Conservation (phyloP, 2,329 filamentous ascomycete genomes). For the Fusarium acutatum region DNA sequence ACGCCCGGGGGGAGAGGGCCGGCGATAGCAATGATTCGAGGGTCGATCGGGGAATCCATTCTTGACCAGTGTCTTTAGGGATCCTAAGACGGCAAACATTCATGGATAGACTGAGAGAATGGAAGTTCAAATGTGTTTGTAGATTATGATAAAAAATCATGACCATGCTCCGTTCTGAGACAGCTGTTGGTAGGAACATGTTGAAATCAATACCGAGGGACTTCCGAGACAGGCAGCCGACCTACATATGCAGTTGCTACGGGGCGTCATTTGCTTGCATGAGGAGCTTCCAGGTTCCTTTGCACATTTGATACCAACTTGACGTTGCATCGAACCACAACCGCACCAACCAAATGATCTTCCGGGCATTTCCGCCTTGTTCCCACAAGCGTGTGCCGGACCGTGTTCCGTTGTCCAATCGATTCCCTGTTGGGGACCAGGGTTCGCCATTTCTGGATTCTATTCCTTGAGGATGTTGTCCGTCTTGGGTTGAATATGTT, state of each 20-base stretch:
- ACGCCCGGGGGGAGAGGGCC: background rate
- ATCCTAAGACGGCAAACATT: accelerated
- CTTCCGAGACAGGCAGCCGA: background rate
- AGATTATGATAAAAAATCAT: background rate
- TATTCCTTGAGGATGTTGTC: background rate
- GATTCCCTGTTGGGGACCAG: background rate
- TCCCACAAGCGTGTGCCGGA: background rate
- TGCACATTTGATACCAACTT: background rate
- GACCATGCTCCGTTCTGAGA: background rate
- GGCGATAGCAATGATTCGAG: background rate
- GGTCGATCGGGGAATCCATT: background rate
- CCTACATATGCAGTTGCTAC: background rate
- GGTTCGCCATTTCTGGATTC: background rate
- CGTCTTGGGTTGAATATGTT: background rate
- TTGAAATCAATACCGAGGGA: background rate
- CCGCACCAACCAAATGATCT: background rate
- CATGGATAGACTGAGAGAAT: no score
- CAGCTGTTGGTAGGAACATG: background rate
- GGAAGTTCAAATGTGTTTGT: background rate
- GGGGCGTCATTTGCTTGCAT: background rate
- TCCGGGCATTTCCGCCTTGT: background rate
- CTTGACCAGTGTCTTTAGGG: background rate
- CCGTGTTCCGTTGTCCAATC: background rate
- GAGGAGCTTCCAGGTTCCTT: background rate
- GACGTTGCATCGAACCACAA: background rate